Evolutionary conservation across 306 rosid genomes (phyloP).

Genomic region (Cucurbita moschata): DNA sequence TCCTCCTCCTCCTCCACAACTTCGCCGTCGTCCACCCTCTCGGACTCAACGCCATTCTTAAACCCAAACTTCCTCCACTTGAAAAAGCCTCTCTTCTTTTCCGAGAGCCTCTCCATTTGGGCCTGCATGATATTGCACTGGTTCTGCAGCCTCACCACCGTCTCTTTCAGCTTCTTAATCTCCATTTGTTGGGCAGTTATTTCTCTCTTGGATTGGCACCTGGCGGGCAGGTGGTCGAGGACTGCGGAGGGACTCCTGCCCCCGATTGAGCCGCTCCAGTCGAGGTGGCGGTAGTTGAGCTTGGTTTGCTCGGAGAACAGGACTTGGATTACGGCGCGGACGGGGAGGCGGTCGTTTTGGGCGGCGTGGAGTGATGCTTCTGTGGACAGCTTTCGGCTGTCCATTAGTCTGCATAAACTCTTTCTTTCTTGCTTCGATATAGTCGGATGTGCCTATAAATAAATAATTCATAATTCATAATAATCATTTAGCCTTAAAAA

Average conservation of each 20-base stretch:
- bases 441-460: constrained; percentile 55
- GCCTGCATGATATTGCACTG: constrained; percentile 52
- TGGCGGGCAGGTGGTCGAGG: constrained; percentile 15
- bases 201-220: constrained; percentile 65
- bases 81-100: constrained; percentile 42
- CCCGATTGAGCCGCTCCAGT: constrained; percentile 68
- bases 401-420: constrained; percentile 55
- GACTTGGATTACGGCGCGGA: constrained; percentile 82
- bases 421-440: constrained; percentile 69
- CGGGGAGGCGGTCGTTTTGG: constrained; percentile 83
- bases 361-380: constrained; percentile 91
- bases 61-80: constrained; percentile 59
- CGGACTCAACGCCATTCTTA: constrained; percentile 17
- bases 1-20: constrained; percentile 10
- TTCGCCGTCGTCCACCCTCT: constrained; percentile 9
- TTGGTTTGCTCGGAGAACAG: constrained; percentile 65
- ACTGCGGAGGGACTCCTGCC: constrained; percentile 42
- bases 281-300: constrained; percentile 28
- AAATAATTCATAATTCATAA: no score
- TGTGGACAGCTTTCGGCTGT: constrained; percentile 63
- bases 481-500: no score
- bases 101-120: constrained; percentile 51
- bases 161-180: constrained; percentile 65
- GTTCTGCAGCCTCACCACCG: constrained; percentile 49
- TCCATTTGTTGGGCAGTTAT: constrained; percentile 43